A percentile compares a stretch with the other conserved stretches of the same genome.
These are phyloP conservation scores for Magnusiomyces sp. DNA, from an alignment of 1,139 yeast genomes.

Conservation along the genomic window DNA sequence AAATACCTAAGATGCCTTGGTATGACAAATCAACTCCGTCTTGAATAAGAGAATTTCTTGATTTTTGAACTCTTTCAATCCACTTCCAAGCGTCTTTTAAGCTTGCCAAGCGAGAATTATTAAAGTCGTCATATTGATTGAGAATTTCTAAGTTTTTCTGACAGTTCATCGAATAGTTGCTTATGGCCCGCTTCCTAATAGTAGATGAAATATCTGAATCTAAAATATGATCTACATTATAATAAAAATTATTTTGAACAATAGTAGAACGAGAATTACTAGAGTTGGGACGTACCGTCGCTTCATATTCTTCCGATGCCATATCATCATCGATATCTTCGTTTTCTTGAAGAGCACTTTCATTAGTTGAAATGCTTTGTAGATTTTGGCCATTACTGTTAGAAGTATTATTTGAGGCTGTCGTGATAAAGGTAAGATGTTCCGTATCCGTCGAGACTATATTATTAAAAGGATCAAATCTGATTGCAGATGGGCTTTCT, in stretches of 20 bases:
- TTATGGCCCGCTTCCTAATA: constrained; percentile 59
- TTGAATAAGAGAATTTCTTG: constrained; percentile 58
- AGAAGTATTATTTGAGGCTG: too few relatives aligned
- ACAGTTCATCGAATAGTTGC: constrained; percentile 71
- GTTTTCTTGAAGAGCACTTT: too few relatives aligned
- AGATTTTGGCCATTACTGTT: too few relatives aligned
- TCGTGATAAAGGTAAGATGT: constrained; percentile 1
- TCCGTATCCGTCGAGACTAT: constrained; percentile 33
- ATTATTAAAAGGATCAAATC: constrained; percentile 66
- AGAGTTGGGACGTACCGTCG: too few relatives aligned
- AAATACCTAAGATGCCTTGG: constrained; percentile 81
- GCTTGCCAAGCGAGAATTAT: constrained; percentile 33
- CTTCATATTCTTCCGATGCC: constrained; percentile 24
- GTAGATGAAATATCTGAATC: constrained; percentile 31
- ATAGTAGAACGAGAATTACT: too few relatives aligned
- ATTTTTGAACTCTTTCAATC: constrained; percentile 63
- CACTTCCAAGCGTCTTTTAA: constrained; percentile 83
- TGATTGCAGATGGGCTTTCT: constrained; percentile 60
- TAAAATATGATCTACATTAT: constrained; percentile 16
- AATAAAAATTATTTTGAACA: background rate
- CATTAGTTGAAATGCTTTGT: too few relatives aligned
- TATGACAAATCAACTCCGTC: constrained; percentile 71
- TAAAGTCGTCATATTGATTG: constrained; percentile 5
- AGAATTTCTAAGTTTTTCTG: constrained; percentile 54
- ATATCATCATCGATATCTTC: constrained; percentile 21